Base-by-base conservation (phyloP, 768 basidiomycete species). In the Fomitopsis pulvina region DNA sequence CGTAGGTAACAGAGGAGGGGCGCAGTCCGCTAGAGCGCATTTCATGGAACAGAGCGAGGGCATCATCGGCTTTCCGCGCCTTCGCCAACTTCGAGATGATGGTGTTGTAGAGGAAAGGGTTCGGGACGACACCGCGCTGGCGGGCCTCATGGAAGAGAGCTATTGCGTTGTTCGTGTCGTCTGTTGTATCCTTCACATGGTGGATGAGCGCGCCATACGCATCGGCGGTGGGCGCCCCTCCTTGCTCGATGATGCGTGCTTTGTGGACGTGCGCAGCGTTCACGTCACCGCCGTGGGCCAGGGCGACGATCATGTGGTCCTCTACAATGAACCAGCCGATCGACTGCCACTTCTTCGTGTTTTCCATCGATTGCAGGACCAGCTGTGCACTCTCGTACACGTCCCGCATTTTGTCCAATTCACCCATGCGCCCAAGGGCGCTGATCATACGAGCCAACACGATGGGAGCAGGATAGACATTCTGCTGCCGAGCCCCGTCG, bases 41-140 rank as follows among this genome's bases (percentile, higher is more conserved):
- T 60, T 83, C 73, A 45, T 83, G 76, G 77, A 98, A 99, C 54
- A 97, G 70, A 53, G 86, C 83, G 47, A 99, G 68, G 0, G 92
- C 93, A 42, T 81, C 74, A 55, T 96, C 93, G 0, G 92, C 91
- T 67, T 95, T 95, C 57, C 96, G 80, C 2, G 96, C 96, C 66
- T 87, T 92, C 27, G 92, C 84, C 9, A 99, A 78, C 70, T 95
- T 94, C 55, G 90, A 92, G 68, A 99, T 97, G 69, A 94, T 86
- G 58, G 91, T 97, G 72, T 99, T 98, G 74, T 87, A 99, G 32
- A 99, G 78, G 69, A 86, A 99, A 41, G 85, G 75, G 61, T 90
- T 93, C 14, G 92, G 86, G 27, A 60, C 57, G 32, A 95, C 87
- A 8, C 82, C 81, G 24, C 79, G 77, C 39, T 69, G 65, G 52